Conservation (phyloP, 495 filamentous ascomycete species). For the Penicillium maclennaniae region DNA sequence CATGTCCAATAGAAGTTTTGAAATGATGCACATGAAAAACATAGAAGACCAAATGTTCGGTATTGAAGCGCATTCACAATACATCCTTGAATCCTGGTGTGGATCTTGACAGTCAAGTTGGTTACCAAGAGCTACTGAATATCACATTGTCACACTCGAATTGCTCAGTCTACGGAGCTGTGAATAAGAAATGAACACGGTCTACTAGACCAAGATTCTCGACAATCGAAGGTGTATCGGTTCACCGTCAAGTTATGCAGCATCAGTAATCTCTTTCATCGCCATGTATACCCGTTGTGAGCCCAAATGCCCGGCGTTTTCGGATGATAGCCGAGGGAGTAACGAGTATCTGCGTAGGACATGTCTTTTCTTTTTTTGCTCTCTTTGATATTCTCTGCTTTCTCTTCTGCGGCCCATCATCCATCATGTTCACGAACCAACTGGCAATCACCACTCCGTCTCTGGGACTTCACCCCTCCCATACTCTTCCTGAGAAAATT, state of each 20-base stretch:
- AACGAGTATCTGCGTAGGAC: not conserved
- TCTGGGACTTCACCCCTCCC: slow-evolving; percentile 54
- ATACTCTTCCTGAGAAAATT: slow-evolving; percentile 55
- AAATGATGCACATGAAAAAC: too few species aligned
- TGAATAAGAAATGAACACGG: too few species aligned
- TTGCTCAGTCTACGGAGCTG: too few species aligned
- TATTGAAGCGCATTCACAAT: too few species aligned
- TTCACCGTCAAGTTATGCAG: not conserved
- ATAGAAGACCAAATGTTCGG: too few species aligned
- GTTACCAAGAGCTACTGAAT: too few species aligned
- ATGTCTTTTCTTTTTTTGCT: not conserved
- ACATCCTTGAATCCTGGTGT: too few species aligned
- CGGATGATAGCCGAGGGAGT: not conserved
- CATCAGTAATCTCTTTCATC: not conserved
- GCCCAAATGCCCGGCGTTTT: not conserved
- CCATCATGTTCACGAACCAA: not conserved
- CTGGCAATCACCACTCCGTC: slow-evolving; percentile 58
- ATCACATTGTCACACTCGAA: too few species aligned
- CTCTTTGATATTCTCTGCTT: not conserved
- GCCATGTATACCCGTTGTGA: not conserved
- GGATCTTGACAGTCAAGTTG: too few species aligned
- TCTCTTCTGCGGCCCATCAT: not conserved
- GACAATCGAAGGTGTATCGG: too few species aligned
- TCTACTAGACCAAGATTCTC: too few species aligned
- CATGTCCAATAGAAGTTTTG: not conserved